phyloP scores from a whole-genome alignment of 345 rosid species.

The Mercurialis annua region DNA sequence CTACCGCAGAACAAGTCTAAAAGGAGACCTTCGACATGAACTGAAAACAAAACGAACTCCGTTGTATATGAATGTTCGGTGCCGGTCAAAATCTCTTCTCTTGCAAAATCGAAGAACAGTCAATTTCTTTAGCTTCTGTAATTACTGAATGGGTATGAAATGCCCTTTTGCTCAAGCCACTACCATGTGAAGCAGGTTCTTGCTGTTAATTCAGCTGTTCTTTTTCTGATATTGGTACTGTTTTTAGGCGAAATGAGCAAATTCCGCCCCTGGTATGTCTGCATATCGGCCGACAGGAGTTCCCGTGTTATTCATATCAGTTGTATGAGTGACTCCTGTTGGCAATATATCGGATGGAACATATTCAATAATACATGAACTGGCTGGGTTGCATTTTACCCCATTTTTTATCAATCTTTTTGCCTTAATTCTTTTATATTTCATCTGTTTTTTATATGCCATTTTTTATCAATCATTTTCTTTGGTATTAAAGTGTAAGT shows the following conservation, averaged over 20 bases:
- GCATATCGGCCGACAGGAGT: background rate
- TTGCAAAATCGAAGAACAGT: constrained; percentile 21
- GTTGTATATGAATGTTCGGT: constrained; percentile 11
- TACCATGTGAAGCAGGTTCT: constrained; percentile 1
- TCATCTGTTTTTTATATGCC: background rate
- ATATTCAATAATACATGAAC: constrained; percentile 2
- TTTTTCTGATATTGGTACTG: constrained; percentile 8
- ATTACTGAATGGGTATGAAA: constrained; percentile 20
- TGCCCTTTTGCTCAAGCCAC: constrained; percentile 9
- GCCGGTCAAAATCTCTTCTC: constrained; percentile 11
- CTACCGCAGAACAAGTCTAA: constrained; percentile 38
- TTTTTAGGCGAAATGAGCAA: constrained; percentile 19
- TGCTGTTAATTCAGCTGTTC: constrained; percentile 6
- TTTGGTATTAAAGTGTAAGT: too few species aligned
- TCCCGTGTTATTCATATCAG: background rate
- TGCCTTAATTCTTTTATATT: background rate
- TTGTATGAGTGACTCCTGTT: constrained; percentile 1
- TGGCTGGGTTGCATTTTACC: background rate
- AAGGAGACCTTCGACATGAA: constrained; percentile 28
- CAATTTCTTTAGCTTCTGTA: constrained; percentile 16
- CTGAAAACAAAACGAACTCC: background rate
- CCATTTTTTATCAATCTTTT: background rate
- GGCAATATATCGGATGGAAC: background rate
- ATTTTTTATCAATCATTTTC: too few species aligned
- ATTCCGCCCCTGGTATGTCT: constrained; percentile 11